Conservation (phyloP, 2,329 filamentous ascomycete species). For the Samsoniella hepiali region DNA sequence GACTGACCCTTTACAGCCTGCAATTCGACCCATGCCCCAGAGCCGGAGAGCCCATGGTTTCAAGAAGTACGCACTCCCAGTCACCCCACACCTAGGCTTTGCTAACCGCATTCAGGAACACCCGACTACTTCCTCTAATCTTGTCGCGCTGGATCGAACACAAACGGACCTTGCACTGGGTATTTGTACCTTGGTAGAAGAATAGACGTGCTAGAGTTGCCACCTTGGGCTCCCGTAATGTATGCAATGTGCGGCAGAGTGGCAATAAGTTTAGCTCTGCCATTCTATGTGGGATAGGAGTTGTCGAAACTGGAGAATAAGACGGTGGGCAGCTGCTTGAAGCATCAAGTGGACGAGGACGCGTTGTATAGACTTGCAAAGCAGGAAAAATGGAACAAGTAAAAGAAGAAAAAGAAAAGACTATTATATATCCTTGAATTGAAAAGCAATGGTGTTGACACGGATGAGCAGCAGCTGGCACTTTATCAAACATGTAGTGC, state of each 20-base stretch:
- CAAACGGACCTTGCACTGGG: conserved; percentile 6
- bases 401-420: conserved; percentile 25
- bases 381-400: conserved; percentile 18
- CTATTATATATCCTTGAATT: conserved; percentile 21
- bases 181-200: conserved; percentile 18
- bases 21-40: conserved; percentile 98
- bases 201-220: conserved; percentile 23
- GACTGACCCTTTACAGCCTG: conserved; percentile 59
- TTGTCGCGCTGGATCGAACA: conserved; percentile 21
- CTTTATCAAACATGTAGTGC: neutral
- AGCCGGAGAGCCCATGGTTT: conserved; percentile 98
- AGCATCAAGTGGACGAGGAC: neutral
- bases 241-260: conserved; percentile 27
- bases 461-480: neutral
- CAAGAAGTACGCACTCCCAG: conserved; percentile 61
- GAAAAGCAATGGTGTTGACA: neutral
- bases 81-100: neutral
- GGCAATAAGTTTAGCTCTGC: neutral
- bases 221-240: conserved; percentile 26
- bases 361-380: conserved; percentile 19
- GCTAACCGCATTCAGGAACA: conserved; percentile 53
- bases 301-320: conserved; percentile 6
- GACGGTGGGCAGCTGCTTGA: conserved; percentile 1
- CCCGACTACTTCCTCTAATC: conserved; percentile 97
- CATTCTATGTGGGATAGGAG: conserved; percentile 2